Conservation (phyloP, 2,329 filamentous ascomycete genomes). For the Colletotrichum brevisporum region DNA sequence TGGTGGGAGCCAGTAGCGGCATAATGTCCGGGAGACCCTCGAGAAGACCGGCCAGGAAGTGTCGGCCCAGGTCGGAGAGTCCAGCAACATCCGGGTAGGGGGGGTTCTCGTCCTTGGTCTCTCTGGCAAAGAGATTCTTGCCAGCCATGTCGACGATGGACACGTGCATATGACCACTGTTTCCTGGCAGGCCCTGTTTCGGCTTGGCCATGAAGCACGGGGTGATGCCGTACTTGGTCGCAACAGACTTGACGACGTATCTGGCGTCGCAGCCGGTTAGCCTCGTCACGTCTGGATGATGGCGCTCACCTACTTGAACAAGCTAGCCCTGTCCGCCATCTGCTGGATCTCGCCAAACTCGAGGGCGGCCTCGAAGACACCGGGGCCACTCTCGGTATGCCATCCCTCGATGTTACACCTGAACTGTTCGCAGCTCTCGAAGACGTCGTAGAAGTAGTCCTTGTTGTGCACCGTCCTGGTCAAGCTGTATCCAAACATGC, state of each 20-base stretch:
- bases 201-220: constrained; percentile 99
- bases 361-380: constrained; percentile 95
- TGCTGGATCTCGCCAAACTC: constrained; percentile 89
- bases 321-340: constrained; percentile 91
- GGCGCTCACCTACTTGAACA: constrained; percentile 83
- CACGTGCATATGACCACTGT: constrained; percentile 96
- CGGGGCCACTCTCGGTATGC: constrained; percentile 95
- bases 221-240: constrained; percentile 89
- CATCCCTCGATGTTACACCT: constrained; percentile 89
- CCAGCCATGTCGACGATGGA: constrained; percentile 86
- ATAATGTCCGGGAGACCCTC: constrained; percentile 94
- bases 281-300: neutral
- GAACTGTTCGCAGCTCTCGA: constrained; percentile 84
- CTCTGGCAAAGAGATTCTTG: constrained; percentile 85
- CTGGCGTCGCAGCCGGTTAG: constrained; percentile 50
- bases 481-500: constrained; percentile 96
- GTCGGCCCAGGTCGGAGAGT: constrained; percentile 88
- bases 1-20: constrained; percentile 92
- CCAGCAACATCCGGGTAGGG: constrained; percentile 81
- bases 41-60: constrained; percentile 93
- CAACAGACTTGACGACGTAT: constrained; percentile 90
- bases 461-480: constrained; percentile 90
- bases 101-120: constrained; percentile 76
- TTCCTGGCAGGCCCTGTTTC: constrained; percentile 89
- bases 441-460: constrained; percentile 92